Conservation (phyloP, 306 rosid genomes). For the Quillaja saponaria region DNA sequence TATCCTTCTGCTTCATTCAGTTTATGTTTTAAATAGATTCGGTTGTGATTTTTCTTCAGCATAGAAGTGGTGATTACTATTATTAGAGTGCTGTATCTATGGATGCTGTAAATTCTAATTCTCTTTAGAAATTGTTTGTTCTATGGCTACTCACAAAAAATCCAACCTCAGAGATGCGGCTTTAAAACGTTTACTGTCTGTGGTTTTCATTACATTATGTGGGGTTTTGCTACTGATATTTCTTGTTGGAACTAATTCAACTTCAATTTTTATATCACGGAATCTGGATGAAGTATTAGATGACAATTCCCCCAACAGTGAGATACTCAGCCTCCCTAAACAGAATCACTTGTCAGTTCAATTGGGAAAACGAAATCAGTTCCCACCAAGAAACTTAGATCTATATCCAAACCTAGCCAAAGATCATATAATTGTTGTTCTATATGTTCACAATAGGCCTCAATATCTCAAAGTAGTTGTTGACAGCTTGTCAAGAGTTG, state of each 20-base stretch:
- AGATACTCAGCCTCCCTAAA: conserved; percentile 50
- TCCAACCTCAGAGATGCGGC: conserved; percentile 58
- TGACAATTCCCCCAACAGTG: conserved; percentile 24
- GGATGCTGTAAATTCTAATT: conserved; percentile 27
- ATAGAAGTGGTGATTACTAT: background rate
- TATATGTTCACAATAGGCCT: conserved; percentile 91
- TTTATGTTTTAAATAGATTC: conserved; percentile 14
- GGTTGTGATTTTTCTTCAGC: conserved; percentile 11
- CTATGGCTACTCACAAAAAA: conserved; percentile 58
- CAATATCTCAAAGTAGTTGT: conserved; percentile 75
- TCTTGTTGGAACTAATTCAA: conserved; percentile 54
- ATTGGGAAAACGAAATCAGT: conserved; percentile 59
- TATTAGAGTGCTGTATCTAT: conserved; percentile 29
- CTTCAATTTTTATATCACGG: conserved; percentile 13
- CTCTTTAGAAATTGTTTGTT: conserved; percentile 25
- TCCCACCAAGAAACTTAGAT: conserved; percentile 83
- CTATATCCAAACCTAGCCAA: conserved; percentile 64
- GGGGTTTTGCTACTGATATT: conserved; percentile 65
- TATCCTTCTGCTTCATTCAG: conserved; percentile 25
- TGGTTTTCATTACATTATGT: conserved; percentile 52
- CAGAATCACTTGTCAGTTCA: conserved; percentile 63
- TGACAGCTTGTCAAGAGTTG: conserved; percentile 74
- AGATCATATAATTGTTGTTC: conserved; percentile 67
- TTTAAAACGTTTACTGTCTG: conserved; percentile 59
- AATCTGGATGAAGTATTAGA: conserved; percentile 39